Base-by-base conservation (phyloP, 305 asterid genomes). In the Andrographis paniculata region DNA sequence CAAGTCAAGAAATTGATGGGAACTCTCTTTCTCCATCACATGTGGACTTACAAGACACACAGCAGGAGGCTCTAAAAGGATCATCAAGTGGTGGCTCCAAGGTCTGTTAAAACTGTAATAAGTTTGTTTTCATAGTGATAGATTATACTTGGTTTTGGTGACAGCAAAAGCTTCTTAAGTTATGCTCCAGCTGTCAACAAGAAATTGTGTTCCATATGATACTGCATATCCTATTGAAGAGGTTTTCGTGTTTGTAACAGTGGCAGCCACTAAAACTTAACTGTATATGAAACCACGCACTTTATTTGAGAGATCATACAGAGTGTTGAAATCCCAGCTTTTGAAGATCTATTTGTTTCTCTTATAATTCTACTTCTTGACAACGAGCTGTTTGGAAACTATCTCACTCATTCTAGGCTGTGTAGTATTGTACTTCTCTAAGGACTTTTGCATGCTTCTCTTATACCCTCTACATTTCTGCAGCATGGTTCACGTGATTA, bases 401-500 rank as follows among this genome's bases (percentile, higher is more conserved):
- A 16, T 14, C 17, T 30, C 0, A 18, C 28, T 43, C 31, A 14
- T 42, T 27, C 18, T 11, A 20, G 36, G 15, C 20, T 33, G 45
- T 46, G 14, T 45, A 2, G 28, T 24, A 24, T 2, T 40, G 17
- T 33, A 40, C 18, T 6, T 20, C 47, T 46, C 9, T 4, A 19
- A 22, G n/a, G 42, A 28, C n/a, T 16, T 17, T 16, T 47, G 9
- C 37, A 20, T 55, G 24, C 43, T 20, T 20, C 20, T 15, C 52
- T 27, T 50, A 17, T 43, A 40, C 11, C 20, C 19, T 31, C 36
- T 11, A 12, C 19, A 18, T 19, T 35, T 44, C 17, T 55, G 67
- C 70, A 74, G 77, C 65, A 50, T 45, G 74, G 61, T 42, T 67
- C 72, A 36, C 70, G 58, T 24, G 81, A 74, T 30, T 71, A 58